A percentile compares a stretch with the other conserved stretches of the same genome.
These are phyloP conservation scores for Echinochloa phyllopogon DNA, from an alignment of 176 grass and related monocot species.

Conservation along the genomic window DNA sequence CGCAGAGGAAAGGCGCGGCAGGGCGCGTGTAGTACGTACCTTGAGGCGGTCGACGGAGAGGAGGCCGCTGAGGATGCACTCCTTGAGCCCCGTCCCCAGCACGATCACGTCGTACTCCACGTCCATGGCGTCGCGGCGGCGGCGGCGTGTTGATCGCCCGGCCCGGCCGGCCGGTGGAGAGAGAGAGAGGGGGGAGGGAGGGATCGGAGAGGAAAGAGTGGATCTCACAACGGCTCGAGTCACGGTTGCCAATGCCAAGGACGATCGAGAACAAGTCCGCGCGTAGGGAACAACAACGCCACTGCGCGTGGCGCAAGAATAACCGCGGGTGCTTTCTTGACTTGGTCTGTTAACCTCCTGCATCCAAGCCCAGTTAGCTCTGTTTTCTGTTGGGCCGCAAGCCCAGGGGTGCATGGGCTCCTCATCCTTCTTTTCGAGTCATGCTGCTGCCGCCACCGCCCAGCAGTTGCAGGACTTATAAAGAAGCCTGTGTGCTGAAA, in stretches of 20 bases:
- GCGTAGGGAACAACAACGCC: neutral
- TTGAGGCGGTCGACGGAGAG: conserved; percentile 92
- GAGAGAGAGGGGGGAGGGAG: neutral
- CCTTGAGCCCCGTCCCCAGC: conserved; percentile 87
- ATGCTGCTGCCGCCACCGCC: too few species aligned
- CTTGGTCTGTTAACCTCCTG: too few species aligned
- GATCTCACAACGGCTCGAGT: conserved; percentile 22
- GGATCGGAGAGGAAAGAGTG: conserved; percentile 2
- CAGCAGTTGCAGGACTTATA: too few species aligned
- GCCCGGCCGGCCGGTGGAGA: neutral
- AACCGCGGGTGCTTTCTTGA: too few species aligned
- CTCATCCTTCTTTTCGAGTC: too few species aligned
- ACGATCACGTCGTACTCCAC: conserved; percentile 87
- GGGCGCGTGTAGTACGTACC: conserved; percentile 32
- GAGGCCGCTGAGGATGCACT: conserved; percentile 93
- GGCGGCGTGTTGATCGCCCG: neutral
- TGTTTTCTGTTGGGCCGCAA: too few species aligned
- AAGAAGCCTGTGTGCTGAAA: too few species aligned
- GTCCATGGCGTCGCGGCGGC: conserved; percentile 53
- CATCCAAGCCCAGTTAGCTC: too few species aligned
- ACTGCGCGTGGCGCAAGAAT: too few species aligned
- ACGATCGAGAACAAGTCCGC: neutral
- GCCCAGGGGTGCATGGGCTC: too few species aligned
- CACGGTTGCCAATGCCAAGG: too few species aligned
- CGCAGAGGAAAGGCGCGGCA: neutral